These are phyloP conservation scores for Hygrocybe punicea DNA, from an alignment of 768 basidiomycete species.

Conservation along the genomic window DNA sequence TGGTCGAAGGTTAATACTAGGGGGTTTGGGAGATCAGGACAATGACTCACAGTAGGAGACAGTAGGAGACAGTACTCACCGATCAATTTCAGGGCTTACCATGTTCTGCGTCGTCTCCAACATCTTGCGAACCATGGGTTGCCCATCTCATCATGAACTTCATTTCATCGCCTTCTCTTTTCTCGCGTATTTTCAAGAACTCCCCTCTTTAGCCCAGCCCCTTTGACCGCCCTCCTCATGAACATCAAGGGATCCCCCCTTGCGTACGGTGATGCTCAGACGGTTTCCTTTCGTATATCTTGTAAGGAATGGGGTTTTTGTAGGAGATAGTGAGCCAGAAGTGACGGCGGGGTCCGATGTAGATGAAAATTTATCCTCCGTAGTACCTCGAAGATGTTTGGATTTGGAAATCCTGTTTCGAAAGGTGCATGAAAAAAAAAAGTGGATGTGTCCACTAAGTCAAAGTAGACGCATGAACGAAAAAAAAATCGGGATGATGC, in stretches of 20 bases:
- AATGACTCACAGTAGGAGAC: too few species aligned
- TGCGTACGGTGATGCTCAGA: background rate
- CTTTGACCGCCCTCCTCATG: constrained; percentile 2
- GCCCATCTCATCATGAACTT: background rate
- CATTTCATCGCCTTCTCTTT: background rate
- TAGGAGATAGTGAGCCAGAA: background rate
- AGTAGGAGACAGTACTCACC: background rate
- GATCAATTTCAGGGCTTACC: constrained; percentile 4
- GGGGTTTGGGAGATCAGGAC: too few species aligned
- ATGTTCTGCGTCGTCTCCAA: background rate
- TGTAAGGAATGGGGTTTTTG: background rate
- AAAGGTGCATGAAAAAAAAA: too few species aligned
- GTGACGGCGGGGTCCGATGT: background rate
- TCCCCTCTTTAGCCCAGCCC: background rate
- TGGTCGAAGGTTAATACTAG: too few species aligned
- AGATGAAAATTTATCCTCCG: too few species aligned
- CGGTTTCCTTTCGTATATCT: background rate
- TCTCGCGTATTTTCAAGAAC: background rate
- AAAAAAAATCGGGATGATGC: too few species aligned
- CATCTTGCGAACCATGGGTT: background rate
- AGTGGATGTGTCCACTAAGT: too few species aligned
- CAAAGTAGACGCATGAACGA: too few species aligned
- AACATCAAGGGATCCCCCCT: constrained; percentile 3
- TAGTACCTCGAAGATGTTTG: too few species aligned
- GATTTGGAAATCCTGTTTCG: too few species aligned